phyloP scores from a whole-genome alignment of 2,329 filamentous ascomycete genomes.

The Aspergillus unguis region DNA sequence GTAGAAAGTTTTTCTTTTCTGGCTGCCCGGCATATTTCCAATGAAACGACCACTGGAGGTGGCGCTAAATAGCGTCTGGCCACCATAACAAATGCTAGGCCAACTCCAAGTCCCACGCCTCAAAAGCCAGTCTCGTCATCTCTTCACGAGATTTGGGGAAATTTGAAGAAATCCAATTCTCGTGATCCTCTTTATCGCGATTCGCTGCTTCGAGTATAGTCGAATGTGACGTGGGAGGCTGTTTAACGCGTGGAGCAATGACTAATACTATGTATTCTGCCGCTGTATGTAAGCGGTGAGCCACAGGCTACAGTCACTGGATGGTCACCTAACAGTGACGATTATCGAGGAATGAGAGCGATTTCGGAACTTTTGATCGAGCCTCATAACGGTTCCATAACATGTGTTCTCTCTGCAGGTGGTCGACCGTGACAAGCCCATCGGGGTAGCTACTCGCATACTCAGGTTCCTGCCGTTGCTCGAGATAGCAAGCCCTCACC shows the following conservation, averaged over 20 bases:
- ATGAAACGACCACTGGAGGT: not conserved
- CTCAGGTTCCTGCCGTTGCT: no score
- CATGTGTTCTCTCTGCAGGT: not conserved
- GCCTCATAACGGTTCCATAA: not conserved
- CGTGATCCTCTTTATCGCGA: not conserved
- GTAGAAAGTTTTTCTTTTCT: not conserved
- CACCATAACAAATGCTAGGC: not conserved
- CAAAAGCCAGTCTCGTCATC: not conserved
- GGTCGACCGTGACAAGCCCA: not conserved
- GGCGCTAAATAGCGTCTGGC: not conserved
- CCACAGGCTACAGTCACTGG: slow-evolving; percentile 1
- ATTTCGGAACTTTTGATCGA: not conserved
- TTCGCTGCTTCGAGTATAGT: not conserved
- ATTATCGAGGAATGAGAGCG: not conserved
- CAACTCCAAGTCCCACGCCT: no score
- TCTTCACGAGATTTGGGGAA: not conserved
- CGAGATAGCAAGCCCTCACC: not conserved
- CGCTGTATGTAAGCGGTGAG: slow-evolving; percentile 4
- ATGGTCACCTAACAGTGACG: slow-evolving; percentile 3
- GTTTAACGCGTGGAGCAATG: slow-evolving; percentile 7
- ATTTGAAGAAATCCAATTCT: not conserved
- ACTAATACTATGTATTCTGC: slow-evolving; percentile 10
- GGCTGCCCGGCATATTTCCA: not conserved
- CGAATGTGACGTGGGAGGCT: slow-evolving; percentile 16
- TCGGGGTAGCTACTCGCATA: not conserved